Percentiles rank a stretch among this genome's conserved stretches.
phyloP scores from a whole-genome alignment of 495 filamentous ascomycete genomes.

The Aspergillus sclerotioniger region DNA sequence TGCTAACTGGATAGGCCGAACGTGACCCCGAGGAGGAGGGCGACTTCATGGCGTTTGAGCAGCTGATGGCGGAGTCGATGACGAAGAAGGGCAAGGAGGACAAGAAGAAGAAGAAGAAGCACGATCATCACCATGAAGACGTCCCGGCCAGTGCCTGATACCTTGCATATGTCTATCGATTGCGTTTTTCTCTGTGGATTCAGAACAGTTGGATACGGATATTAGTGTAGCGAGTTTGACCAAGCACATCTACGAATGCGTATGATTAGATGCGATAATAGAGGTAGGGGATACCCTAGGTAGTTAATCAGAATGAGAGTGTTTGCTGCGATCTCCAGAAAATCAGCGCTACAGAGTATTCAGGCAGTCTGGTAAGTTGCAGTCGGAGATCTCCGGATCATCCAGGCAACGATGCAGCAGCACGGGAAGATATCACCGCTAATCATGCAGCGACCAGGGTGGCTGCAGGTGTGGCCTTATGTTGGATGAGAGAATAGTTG shows the following conservation, averaged over 20 bases:
- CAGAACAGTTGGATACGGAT: constrained; percentile 9
- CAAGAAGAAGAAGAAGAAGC: constrained; percentile 71
- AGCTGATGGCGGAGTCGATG: constrained; percentile 93
- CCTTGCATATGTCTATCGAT: constrained; percentile 3
- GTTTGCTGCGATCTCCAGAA: too few relatives aligned
- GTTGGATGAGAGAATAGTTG: background rate
- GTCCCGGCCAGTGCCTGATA: constrained; percentile 18
- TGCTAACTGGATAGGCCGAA: constrained; percentile 60
- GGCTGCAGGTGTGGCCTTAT: background rate
- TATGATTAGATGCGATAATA: constrained; percentile 8
- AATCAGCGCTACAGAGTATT: too few relatives aligned
- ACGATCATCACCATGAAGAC: constrained; percentile 12
- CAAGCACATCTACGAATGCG: background rate
- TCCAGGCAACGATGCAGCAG: background rate
- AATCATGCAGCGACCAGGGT: background rate
- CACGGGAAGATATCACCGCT: background rate
- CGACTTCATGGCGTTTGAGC: constrained; percentile 98
- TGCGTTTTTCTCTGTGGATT: background rate
- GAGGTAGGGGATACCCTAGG: background rate
- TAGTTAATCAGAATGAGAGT: background rate
- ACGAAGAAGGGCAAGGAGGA: constrained; percentile 85
- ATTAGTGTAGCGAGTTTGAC: constrained; percentile 1
- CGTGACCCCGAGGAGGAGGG: constrained; percentile 95
- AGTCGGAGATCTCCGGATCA: background rate
- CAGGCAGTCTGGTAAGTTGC: too few relatives aligned